Conservation (phyloP, 352 stramenopile genomes). For the Pilasporangium apinafurcum region DNA sequence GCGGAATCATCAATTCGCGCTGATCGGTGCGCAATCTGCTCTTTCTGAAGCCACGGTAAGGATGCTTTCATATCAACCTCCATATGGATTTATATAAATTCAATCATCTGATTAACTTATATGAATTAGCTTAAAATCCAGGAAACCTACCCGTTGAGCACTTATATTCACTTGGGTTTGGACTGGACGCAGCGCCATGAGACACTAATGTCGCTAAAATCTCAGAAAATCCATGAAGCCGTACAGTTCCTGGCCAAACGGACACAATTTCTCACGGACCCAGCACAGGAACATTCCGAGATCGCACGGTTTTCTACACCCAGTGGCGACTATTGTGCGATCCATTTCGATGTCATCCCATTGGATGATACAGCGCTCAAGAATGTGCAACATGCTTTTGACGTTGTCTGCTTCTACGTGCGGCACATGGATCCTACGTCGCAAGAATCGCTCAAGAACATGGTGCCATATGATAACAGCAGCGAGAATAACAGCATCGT, state of each 20-base stretch:
- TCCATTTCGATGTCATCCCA: slow-evolving; percentile 5
- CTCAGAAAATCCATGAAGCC: slow-evolving; percentile 37
- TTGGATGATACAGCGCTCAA: not conserved
- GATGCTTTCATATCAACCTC: not conserved
- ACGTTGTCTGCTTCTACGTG: slow-evolving; percentile 5
- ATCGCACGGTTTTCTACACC: slow-evolving; percentile 2
- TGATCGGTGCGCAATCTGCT: slow-evolving; percentile 32
- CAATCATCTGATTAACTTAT: not conserved
- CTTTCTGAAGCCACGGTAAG: slow-evolving; percentile 32
- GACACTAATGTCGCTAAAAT: slow-evolving; percentile 33
- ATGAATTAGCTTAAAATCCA: slow-evolving; percentile 15
- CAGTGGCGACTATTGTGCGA: slow-evolving; percentile 8
- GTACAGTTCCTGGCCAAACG: slow-evolving; percentile 36
- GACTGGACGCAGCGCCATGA: slow-evolving; percentile 22
- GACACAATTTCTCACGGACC: slow-evolving; percentile 36
- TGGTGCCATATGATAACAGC: slow-evolving; percentile 10
- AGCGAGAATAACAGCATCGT: slow-evolving; percentile 16
- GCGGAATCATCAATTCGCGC: slow-evolving; percentile 38
- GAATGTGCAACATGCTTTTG: slow-evolving; percentile 6
- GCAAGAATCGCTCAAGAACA: slow-evolving; percentile 10
- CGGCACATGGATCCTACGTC: slow-evolving; percentile 10
- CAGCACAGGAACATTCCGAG: slow-evolving; percentile 3
- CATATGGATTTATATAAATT: not conserved
- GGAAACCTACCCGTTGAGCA: slow-evolving; percentile 25
- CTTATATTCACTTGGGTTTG: slow-evolving; percentile 33